These are phyloP conservation scores for Backusella australiensis DNA, from an alignment of 192 early-diverging fungal genomes.

Conservation along the genomic window DNA sequence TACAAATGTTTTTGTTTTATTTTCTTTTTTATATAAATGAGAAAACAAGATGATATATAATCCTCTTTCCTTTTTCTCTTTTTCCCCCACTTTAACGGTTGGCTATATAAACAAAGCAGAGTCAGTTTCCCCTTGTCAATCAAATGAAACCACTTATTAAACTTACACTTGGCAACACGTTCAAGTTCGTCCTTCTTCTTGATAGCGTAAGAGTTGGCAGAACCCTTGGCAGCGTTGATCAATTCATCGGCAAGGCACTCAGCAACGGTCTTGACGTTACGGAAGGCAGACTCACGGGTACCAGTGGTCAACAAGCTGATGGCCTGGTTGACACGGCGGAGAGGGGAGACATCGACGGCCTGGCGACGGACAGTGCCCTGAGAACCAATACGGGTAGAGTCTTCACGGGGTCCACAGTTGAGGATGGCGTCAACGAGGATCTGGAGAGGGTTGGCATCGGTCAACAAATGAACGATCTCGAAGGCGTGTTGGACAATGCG, in stretches of 20 bases:
- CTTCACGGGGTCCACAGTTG: conserved; percentile 99
- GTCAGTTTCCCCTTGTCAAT: background rate
- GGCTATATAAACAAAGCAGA: background rate
- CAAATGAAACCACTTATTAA: background rate
- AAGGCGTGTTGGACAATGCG: conserved; percentile 99
- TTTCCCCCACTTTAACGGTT: background rate
- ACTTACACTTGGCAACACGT: conserved; percentile 76
- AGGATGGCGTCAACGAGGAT: conserved; percentile 97
- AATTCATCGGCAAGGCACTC: conserved; percentile 99
- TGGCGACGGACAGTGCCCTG: conserved; percentile 98
- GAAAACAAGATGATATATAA: background rate
- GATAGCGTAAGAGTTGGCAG: conserved; percentile 99
- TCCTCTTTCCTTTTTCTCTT: background rate
- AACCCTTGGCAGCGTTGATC: conserved; percentile 96
- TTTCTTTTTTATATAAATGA: background rate
- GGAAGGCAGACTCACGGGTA: conserved; percentile 97
- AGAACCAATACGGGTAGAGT: conserved; percentile 98
- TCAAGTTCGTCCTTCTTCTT: conserved; percentile 99
- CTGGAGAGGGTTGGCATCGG: conserved; percentile 98
- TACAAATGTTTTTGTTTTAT: background rate
- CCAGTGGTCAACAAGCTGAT: conserved; percentile 93
- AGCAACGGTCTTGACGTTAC: conserved; percentile 99
- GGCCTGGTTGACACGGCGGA: conserved; percentile 97
- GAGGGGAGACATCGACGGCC: conserved; percentile 98
- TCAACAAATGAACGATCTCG: conserved; percentile 98